Percentiles rank a stretch among this genome's conserved stretches.
Conservation (phyloP, 805 yeast species). For the Suhomyces faveliae region DNA sequence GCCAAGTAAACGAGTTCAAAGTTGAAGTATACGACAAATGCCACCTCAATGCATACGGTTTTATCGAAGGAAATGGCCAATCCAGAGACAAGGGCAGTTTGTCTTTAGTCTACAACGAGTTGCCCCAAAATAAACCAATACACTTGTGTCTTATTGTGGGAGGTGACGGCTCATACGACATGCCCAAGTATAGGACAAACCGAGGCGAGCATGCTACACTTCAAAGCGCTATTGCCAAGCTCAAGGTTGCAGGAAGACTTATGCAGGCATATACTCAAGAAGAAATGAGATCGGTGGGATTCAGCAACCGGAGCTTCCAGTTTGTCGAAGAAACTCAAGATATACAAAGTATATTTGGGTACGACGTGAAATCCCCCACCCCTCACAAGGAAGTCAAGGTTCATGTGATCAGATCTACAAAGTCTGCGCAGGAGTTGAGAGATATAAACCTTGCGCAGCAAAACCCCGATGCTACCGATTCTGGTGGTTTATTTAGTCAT, state of each 20-base stretch:
- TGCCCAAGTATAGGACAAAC: constrained; percentile 49
- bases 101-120: constrained; percentile 40
- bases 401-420: constrained; percentile 70
- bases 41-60: constrained; percentile 27
- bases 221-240: constrained; percentile 66
- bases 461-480: constrained; percentile 63
- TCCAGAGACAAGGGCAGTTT: constrained; percentile 25
- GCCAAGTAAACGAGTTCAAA: constrained; percentile 52
- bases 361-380: constrained; percentile 49
- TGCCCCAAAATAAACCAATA: constrained; percentile 68
- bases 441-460: constrained; percentile 87
- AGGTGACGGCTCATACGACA: constrained; percentile 68
- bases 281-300: constrained; percentile 76
- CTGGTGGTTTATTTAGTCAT: constrained; percentile 75
- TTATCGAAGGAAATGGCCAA: constrained; percentile 15
- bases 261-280: constrained; percentile 92
- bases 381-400: constrained; percentile 63
- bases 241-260: constrained; percentile 79
- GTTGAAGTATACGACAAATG: constrained; percentile 47
- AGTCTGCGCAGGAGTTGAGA: constrained; percentile 67
- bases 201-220: constrained; percentile 63
- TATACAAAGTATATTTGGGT: constrained; percentile 34
- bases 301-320: constrained; percentile 75
- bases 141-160: constrained; percentile 78
- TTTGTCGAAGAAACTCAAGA: constrained; percentile 56